These are phyloP conservation scores for Fraxinus sp. DNA, from an alignment of 305 asterid species.

Conservation along the genomic window DNA sequence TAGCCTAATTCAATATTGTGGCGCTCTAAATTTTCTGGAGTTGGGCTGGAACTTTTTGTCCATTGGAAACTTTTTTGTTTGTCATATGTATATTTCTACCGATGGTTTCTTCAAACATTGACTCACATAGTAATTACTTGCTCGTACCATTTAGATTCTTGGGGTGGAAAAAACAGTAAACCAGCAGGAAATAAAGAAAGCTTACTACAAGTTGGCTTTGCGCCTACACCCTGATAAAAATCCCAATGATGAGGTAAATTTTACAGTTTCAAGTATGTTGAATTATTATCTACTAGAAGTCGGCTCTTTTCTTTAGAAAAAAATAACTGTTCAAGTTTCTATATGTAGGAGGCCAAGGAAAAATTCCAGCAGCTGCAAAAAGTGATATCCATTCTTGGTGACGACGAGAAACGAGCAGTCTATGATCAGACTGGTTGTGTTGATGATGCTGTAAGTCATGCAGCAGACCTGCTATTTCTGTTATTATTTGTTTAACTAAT, in stretches of 20 bases:
- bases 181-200: constrained; percentile 81
- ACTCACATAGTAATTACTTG: constrained; percentile 11
- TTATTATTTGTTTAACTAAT: neutral
- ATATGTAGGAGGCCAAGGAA: constrained; percentile 78
- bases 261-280: constrained; percentile 4
- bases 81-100: neutral
- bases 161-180: constrained; percentile 76
- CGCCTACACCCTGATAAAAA: constrained; percentile 90
- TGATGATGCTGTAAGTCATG: constrained; percentile 83
- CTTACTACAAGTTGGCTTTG: constrained; percentile 84
- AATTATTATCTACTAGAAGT: constrained; percentile 3
- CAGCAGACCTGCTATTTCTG: constrained; percentile 2
- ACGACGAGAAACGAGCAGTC: constrained; percentile 86
- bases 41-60: neutral
- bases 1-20: neutral
- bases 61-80: constrained; percentile 5
- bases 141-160: constrained; percentile 50
- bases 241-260: constrained; percentile 72
- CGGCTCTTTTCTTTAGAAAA: neutral
- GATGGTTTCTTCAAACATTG: neutral
- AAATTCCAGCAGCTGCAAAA: constrained; percentile 93
- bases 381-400: constrained; percentile 88
- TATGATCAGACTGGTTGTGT: constrained; percentile 95
- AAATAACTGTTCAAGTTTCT: constrained; percentile 8
- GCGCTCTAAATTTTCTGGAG: neutral